phyloP scores from a whole-genome alignment of 2,329 filamentous ascomycete species.

The Aureobasidium sp. region DNA sequence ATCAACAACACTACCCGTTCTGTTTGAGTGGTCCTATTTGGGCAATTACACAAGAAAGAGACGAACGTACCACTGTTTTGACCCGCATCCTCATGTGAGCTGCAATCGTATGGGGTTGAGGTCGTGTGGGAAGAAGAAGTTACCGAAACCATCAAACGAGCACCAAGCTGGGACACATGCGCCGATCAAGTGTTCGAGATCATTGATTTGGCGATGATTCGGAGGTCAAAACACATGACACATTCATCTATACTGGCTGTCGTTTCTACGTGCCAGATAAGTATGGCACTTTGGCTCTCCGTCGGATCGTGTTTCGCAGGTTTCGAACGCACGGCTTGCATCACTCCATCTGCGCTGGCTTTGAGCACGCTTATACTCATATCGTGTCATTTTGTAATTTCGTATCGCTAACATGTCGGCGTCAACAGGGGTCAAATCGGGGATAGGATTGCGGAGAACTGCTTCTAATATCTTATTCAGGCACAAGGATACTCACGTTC shows the following conservation, averaged over 20 bases:
- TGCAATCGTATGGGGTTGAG: neutral
- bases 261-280: neutral
- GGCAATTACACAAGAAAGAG: neutral
- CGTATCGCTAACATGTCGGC: conserved; percentile 1
- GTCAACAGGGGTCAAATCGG: neutral
- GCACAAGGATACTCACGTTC: neutral
- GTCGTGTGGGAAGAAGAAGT: too few relatives aligned
- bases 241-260: neutral
- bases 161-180: neutral
- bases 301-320: neutral
- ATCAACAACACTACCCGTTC: neutral
- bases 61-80: neutral
- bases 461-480: conserved; percentile 2
- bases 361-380: neutral
- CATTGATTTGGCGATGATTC: neutral
- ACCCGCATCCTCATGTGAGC: neutral
- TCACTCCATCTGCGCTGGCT: neutral
- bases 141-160: neutral
- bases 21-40: neutral
- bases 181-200: neutral
- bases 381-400: neutral
- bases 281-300: neutral
- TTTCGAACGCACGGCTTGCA: neutral
- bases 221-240: neutral
- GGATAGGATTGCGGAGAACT: neutral